Base-by-base conservation (phyloP, 345 rosid genomes). In the Barbarea vulgaris region DNA sequence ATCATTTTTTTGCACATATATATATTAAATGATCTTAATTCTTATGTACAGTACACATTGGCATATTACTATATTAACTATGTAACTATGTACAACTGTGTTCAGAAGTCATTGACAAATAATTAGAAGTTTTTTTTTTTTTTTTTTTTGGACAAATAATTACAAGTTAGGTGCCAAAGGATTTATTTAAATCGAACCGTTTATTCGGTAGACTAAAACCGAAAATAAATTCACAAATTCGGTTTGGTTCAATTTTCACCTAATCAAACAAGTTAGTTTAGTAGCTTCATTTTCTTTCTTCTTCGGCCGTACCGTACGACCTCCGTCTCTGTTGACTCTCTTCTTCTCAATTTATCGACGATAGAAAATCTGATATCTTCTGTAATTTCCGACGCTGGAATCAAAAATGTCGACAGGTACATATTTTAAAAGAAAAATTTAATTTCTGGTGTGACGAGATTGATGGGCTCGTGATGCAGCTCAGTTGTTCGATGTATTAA, bases 401-500 rank as follows among this genome's bases (percentile, higher is more conserved):
- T n/a, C 21, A 15, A 51, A 48, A 10, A 76, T 79, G 67, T 57
- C 71, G 0, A 39, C 70, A 69, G 81, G 83, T 31, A 5, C 6
- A 31, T 82, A 46, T 3, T 50, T 10, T n/a, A n/a, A n/a, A n/a
- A n/a, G n/a, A n/a, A n/a, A n/a, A n/a, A 6, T 2, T 17, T 15
- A 6, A 31, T 4, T 25, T 42, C 47, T 42, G 19, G 3, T 7
- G 3, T 7, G 34, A 5, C n/a, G 27, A 55, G 22, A 18, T 60
- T 0, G 2, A 3, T 22, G 4, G 33, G 21, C 28, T 27, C 30
- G 9, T 6, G 22, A 12, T 54, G 82, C 79, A 62, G 63, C 4
- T 36, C 24, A 64, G 12, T 3, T 73, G 84, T 77, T 80, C 62
- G 84, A 65, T 66, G 73, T 54, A 72, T 72, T 73, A 75, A 69